A percentile compares a stretch with the other conserved stretches of the same genome.
These are phyloP conservation scores for Trichophyton rubrum DNA, from an alignment of 2,329 filamentous ascomycete species.

Conservation along the genomic window DNA sequence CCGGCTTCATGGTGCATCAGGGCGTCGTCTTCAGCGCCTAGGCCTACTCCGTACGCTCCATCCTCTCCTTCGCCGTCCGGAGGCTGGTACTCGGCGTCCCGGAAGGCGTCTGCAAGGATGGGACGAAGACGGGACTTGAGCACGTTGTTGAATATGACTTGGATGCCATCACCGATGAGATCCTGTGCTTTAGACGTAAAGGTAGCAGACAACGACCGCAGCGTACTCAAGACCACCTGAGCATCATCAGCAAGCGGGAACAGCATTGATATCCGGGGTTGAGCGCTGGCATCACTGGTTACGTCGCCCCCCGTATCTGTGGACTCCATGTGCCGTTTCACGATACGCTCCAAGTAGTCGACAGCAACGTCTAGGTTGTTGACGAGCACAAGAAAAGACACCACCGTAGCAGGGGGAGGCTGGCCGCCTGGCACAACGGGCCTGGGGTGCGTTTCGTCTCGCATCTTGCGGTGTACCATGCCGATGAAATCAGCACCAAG, in stretches of 20 bases:
- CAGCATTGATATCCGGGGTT: constrained; percentile 42
- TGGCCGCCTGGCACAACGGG: constrained; percentile 63
- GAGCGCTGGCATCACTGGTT: constrained; percentile 17
- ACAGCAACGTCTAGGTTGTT: constrained; percentile 91
- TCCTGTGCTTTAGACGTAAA: constrained; percentile 71
- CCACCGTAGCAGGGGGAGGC: constrained; percentile 76
- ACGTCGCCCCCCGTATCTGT: constrained; percentile 24
- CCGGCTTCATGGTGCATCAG: constrained; percentile 17
- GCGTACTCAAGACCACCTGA: constrained; percentile 51
- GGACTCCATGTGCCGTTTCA: constrained; percentile 50
- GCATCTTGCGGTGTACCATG: constrained; percentile 97
- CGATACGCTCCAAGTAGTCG: constrained; percentile 81
- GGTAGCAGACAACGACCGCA: constrained; percentile 55
- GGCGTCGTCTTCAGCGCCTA: constrained; percentile 17
- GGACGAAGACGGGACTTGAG: constrained; percentile 74
- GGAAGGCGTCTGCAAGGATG: constrained; percentile 76
- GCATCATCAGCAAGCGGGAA: constrained; percentile 76
- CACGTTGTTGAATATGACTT: constrained; percentile 77
- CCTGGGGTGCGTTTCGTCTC: constrained; percentile 85
- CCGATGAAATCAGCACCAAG: constrained; percentile 83
- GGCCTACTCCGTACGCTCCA: constrained; percentile 24
- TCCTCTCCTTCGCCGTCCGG: constrained; percentile 42
- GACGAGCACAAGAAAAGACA: constrained; percentile 81
- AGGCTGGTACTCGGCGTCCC: constrained; percentile 75
- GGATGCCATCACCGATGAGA: constrained; percentile 69